phyloP scores from a whole-genome alignment of 2,329 filamentous ascomycete genomes.

The Talaromyces verruculosus region DNA sequence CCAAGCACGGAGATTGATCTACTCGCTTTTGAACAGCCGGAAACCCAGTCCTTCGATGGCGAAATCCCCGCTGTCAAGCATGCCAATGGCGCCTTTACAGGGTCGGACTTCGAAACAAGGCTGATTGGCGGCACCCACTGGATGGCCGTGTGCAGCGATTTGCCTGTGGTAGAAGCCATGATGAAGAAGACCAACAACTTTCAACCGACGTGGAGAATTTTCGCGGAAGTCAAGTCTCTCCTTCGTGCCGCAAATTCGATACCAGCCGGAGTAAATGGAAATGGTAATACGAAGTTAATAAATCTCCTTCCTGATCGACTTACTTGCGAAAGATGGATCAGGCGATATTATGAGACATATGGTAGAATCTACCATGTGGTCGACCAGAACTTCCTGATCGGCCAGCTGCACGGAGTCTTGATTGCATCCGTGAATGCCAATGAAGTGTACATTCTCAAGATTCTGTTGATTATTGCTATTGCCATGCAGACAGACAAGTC shows the following conservation, averaged over 20 bases:
- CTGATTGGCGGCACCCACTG: neutral
- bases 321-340: neutral
- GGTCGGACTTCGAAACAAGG: neutral
- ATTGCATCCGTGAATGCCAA: neutral
- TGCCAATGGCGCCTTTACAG: neutral
- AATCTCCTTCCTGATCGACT: neutral
- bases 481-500: neutral
- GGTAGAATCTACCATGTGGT: constrained; percentile 4
- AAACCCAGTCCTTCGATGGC: neutral
- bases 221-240: neutral
- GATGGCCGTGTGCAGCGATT: neutral
- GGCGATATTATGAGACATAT: constrained; percentile 3
- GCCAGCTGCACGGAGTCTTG: neutral
- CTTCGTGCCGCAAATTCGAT: neutral
- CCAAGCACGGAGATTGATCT: neutral
- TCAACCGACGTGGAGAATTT: neutral
- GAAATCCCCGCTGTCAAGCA: neutral
- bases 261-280: neutral
- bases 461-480: neutral
- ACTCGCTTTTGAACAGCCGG: neutral
- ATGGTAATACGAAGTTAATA: neutral
- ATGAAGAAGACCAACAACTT: neutral
- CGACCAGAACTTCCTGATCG: constrained; percentile 1
- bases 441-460: neutral
- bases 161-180: neutral